Evolutionary conservation across 495 filamentous ascomycete species (phyloP).

Genomic region (Penicillium ucsense): DNA sequence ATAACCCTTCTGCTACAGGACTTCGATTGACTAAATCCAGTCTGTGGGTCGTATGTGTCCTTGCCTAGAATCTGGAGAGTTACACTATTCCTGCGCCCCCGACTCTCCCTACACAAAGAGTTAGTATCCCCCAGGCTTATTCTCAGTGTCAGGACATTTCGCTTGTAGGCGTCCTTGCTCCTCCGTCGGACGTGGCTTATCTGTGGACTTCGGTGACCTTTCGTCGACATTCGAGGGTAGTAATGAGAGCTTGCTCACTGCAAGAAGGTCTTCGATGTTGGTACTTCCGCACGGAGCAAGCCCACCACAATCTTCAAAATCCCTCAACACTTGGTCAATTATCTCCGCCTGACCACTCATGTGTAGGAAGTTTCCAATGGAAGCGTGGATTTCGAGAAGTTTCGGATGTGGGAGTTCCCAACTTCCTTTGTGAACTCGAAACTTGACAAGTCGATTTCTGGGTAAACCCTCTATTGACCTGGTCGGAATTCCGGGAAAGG

Average conservation of each 20-base stretch:
- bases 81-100: neutral
- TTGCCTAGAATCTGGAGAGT: neutral
- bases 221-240: conserved; percentile 3
- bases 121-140: neutral
- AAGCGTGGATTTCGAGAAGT: conserved; percentile 10
- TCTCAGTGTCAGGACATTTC: conserved; percentile 3
- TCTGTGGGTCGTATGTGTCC: neutral
- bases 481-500: conserved; percentile 5
- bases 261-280: conserved; percentile 9
- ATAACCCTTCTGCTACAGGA: neutral
- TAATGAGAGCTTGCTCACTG: conserved; percentile 7
- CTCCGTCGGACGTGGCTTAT: conserved; percentile 4
- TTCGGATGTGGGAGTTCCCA: conserved; percentile 10
- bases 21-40: neutral
- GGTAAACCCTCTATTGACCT: conserved; percentile 3
- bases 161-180: conserved; percentile 2
- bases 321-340: conserved; percentile 6
- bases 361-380: conserved; percentile 9
- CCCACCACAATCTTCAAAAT: conserved; percentile 8
- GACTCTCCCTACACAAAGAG: neutral
- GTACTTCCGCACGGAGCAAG: conserved; percentile 8
- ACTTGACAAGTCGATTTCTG: conserved; percentile 6
- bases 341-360: conserved; percentile 8
- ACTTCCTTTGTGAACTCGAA: conserved; percentile 6
- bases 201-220: conserved; percentile 3